These are phyloP conservation scores for Trametes coccinea DNA, from an alignment of 768 basidiomycete species.

Conservation along the genomic window DNA sequence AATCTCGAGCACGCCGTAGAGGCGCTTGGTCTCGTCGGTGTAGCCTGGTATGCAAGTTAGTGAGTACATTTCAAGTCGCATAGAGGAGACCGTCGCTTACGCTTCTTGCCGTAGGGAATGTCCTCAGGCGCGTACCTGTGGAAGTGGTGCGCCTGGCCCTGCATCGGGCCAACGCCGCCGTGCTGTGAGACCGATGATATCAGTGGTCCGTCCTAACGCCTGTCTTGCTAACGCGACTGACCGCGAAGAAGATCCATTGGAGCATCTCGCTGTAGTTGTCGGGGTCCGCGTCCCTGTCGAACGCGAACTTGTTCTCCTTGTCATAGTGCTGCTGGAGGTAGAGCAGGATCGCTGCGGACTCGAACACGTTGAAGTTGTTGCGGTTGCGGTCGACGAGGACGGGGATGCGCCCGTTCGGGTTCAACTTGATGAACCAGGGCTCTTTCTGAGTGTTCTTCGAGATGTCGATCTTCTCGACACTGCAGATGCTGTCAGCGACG, in stretches of 20 bases:
- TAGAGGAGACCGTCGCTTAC: constrained; percentile 36
- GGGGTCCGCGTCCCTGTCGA: constrained; percentile 51
- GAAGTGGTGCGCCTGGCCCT: constrained; percentile 79
- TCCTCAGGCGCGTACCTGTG: constrained; percentile 61
- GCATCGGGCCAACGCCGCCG: constrained; percentile 86
- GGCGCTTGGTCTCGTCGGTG: constrained; percentile 75
- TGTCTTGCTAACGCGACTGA: constrained; percentile 30
- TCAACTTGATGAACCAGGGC: constrained; percentile 73
- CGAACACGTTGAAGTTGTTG: constrained; percentile 68
- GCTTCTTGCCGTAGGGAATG: constrained; percentile 67
- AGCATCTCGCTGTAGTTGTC: constrained; percentile 70
- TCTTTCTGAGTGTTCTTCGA: constrained; percentile 75
- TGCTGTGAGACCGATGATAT: constrained; percentile 48
- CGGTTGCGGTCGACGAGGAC: constrained; percentile 61
- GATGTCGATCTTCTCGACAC: constrained; percentile 56
- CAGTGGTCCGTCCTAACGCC: background rate
- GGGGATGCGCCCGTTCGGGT: constrained; percentile 76
- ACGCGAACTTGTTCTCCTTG: constrained; percentile 68
- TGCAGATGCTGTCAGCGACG: constrained; percentile 25
- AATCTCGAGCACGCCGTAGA: constrained; percentile 80
- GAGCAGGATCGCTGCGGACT: constrained; percentile 80
- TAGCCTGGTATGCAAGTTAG: constrained; percentile 52
- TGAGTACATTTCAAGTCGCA: background rate
- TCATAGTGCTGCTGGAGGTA: constrained; percentile 84
- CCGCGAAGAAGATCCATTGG: constrained; percentile 88